Base-by-base conservation (phyloP, 257 asterid species). In the Cynanchum wilfordii region DNA sequence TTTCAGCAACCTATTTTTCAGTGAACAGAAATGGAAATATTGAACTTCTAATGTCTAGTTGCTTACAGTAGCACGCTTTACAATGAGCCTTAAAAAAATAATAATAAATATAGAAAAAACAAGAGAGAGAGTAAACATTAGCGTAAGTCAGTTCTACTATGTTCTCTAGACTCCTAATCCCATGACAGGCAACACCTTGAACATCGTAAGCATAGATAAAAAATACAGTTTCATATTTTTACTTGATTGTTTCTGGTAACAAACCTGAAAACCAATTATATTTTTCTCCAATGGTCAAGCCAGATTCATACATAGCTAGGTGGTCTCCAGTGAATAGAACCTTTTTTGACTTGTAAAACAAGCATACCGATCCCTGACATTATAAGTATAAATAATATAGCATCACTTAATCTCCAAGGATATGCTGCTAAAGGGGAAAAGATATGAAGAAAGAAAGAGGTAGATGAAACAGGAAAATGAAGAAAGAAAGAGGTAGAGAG, bases 321-420 rank as follows among this genome's bases (percentile, higher is more conserved):
- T 89, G 96, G 80, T 89, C 92, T 49, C 96, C 94, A 10, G 90
- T 89, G 76, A 87, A 89, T 58, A 89, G 84, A 72, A 83, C 88
- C 76, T 85, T 87, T 73, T 67, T 69, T 44, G 84, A 79, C 83
- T 79, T 81, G 83, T 85, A 86, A 63, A 85, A 82, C 77, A 89
- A 80, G 86, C 92, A 82, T 60, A 89, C 89, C 0, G 89, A 87
- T 15, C 96, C 94, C 96, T 89, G 84, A 65, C 50, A 80, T 85
- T 57, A 57, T 60, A 73, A 72, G 47, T 56, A n/a, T 33, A 24
- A 71, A 58, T 36, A 13, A 24, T 16, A 56, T 60, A 40, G 22
- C 40, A 71, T 52, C 17, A 60, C 24, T 42, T 54, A 45, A 73
- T 12, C 63, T 12, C 12, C n/a, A n/a, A n/a, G n/a, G n/a, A n/a